Evolutionary conservation across 495 filamentous ascomycete species (phyloP), one percentile per base, ranked within the genome.

Genomic region (Tuber melanosporum): DNA sequence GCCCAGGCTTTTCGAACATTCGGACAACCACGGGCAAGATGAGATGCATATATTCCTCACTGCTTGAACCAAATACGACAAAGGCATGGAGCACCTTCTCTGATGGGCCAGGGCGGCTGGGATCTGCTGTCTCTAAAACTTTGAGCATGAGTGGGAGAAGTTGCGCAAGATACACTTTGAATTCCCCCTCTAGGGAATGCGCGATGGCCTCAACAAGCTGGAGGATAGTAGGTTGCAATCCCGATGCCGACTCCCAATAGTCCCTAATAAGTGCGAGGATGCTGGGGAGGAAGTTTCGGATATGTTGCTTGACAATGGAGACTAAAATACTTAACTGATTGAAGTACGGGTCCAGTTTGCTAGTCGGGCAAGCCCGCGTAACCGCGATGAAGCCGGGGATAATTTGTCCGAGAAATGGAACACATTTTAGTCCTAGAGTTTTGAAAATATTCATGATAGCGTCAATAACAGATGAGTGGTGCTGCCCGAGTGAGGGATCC

Each of bases 381-480:
- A 98, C 95, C 19, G 87, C 84, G 36, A 99, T 87, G 83, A 99
- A 98, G 0, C 92, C 96, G 3, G 95, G 96, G 73, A 99, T 92
- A 71, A 99, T 97, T 70, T 94, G 92, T 72, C 91, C 91, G 8
- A 99, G 88, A 84, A 97, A 98, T 3, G 93, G 91, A 45, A 99
- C 94, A 83, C 96, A 98, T 83, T 98, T 97, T 78, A 97, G 84
- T 1, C 95, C 95, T 73, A 98, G 86, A 10, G 96, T 98, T 80
- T 95, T 93, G 85, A 98, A 99, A 73, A 98, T 98, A 75, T 92
- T 97, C 89, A 99, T 98, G 78, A 99, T 95, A 1, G 96, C 95
- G 84, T 98, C 95, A 76, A 99, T 94, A n/a, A 98, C 95, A 14
- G 91, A 91, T 3, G 94, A 95, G 82, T 99, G 95, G 81, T 96